These are phyloP conservation scores for Pseudocercospora cruenta DNA, from an alignment of 2,329 filamentous ascomycete genomes.

Conservation along the genomic window DNA sequence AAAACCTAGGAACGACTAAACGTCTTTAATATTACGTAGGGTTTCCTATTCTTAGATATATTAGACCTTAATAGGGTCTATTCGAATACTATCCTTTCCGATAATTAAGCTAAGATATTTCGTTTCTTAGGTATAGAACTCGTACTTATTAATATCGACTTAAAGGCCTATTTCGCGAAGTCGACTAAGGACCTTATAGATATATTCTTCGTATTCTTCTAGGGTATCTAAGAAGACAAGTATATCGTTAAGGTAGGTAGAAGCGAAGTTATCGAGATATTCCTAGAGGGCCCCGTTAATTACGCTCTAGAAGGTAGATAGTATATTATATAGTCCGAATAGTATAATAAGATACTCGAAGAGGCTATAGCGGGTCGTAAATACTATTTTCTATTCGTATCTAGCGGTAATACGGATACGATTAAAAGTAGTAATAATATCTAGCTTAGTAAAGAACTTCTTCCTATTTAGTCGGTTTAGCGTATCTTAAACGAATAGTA, in stretches of 20 bases:
- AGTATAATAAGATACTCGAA: slow-evolving; percentile 20
- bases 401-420: slow-evolving; percentile 9
- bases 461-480: slow-evolving; percentile 24
- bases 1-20: slow-evolving; percentile 11
- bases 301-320: slow-evolving; percentile 2
- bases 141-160: slow-evolving; percentile 27
- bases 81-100: slow-evolving; percentile 12
- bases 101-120: slow-evolving; percentile 29
- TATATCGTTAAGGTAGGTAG: slow-evolving; percentile 7
- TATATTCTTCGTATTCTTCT: slow-evolving; percentile 21
- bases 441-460: no score
- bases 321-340: slow-evolving; percentile 10
- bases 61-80: slow-evolving; percentile 22
- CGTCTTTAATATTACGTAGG: slow-evolving; percentile 16
- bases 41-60: slow-evolving; percentile 21
- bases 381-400: slow-evolving; percentile 18
- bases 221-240: slow-evolving; percentile 9
- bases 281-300: slow-evolving; percentile 14
- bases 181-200: slow-evolving; percentile 22
- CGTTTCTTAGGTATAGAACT: slow-evolving; percentile 25
- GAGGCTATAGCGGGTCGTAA: slow-evolving; percentile 15
- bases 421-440: slow-evolving; percentile 22
- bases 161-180: slow-evolving; percentile 17
- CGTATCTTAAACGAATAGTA: slow-evolving; percentile 35
- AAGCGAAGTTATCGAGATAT: slow-evolving; percentile 14